Evolutionary conservation across 495 filamentous ascomycete genomes (phyloP), one percentile per base, ranked within the genome.

Genomic region (Bathelium albidoporum): DNA sequence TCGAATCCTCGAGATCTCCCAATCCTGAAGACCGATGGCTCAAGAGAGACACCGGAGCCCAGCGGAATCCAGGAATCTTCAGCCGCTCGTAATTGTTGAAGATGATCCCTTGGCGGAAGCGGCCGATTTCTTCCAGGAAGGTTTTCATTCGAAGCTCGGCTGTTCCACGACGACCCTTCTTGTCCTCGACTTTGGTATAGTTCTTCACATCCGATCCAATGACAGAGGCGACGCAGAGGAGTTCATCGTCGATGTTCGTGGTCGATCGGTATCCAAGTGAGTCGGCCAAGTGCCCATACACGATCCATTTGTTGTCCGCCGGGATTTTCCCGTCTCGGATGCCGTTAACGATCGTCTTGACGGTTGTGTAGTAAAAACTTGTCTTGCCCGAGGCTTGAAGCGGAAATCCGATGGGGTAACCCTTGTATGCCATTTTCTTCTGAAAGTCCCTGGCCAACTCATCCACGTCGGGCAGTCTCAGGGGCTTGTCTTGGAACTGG

Each of bases 401-500:
- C 16, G 61, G 61, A 31, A 58, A 63, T 58, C 29, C 26, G 49
- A 53, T 34, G 22, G 44, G 44, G 36, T 58, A 63, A 29, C 61
- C 49, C 26, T 55, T n/a, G 29, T 59, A 34, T 1, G 61, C 44
- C 45, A 63, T 31, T 32, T 29, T 44, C 34, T 61, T 45, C 26
- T 61, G 61, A 32, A 26, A 58, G 4, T 58, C 61, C 22, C 43
- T 39, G 29, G 49, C 44, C 43, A 63, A 31, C 11, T 65, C 59
- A 44, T 49, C 20, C 4, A 45, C 63, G 10, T 61, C 59, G n/a
- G 26, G 31, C 1, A 65, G 32, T 11, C 29, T 58, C 22, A 64
- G 22, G 12, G 58, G 34, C 41, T 74, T 75, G 31, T 65, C 62
- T 36, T 59, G 28, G 59, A 73, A 66, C 55, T 68, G 69, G 32